Percentiles rank a stretch among this genome's conserved stretches.
Evolutionary conservation across 345 rosid genomes (phyloP).

Genomic region (Atalantia buxifolia): DNA sequence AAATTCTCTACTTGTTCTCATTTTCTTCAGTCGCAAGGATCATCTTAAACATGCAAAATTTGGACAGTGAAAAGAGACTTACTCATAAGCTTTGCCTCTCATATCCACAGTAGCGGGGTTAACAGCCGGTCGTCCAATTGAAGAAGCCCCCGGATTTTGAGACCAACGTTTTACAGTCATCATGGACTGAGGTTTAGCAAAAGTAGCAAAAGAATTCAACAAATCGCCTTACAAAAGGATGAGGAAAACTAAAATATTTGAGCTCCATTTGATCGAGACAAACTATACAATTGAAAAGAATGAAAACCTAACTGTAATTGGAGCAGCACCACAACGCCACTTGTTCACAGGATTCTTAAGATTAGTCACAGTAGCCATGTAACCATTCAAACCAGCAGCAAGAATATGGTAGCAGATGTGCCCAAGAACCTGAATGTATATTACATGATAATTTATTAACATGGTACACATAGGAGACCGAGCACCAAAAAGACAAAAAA

Average conservation of each 20-base stretch:
- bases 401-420: conserved; percentile 87
- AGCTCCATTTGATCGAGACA: not conserved
- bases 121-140: conserved; percentile 91
- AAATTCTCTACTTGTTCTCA: not conserved
- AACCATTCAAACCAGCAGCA: conserved; percentile 95
- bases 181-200: conserved; percentile 62
- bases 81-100: conserved; percentile 98
- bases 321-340: conserved; percentile 99
- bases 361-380: conserved; percentile 94
- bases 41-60: not conserved
- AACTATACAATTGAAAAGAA: not conserved
- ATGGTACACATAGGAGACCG: not conserved
- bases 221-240: not conserved
- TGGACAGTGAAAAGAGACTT: conserved; percentile 26
- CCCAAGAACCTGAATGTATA: conserved; percentile 71
- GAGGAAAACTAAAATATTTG: not conserved
- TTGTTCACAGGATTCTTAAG: conserved; percentile 85
- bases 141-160: conserved; percentile 60
- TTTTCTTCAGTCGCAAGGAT: not conserved
- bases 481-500: not conserved
- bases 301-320: conserved; percentile 66
- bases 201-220: conserved; percentile 1
- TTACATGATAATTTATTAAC: not conserved
- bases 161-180: conserved; percentile 95
- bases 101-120: conserved; percentile 94